Percentiles rank a stretch among this genome's conserved stretches.
Conservation (phyloP, 2,329 filamentous ascomycete species). For the Aspergillus brasiliensis region DNA sequence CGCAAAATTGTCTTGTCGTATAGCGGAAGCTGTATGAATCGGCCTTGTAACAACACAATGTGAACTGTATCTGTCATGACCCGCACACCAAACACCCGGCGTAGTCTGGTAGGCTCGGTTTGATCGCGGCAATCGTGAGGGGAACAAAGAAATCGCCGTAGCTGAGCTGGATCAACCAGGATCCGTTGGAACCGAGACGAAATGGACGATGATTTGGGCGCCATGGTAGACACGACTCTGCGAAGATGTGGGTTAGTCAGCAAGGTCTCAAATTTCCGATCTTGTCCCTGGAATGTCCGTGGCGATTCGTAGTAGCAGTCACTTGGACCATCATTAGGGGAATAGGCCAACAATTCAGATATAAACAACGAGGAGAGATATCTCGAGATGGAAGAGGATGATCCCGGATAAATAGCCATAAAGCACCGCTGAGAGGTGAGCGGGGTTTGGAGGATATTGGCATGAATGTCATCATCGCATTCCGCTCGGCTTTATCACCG, state of each 20-base stretch:
- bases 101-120: not conserved
- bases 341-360: not conserved
- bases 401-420: not conserved
- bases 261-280: not conserved
- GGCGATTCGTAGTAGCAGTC: not conserved
- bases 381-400: not conserved
- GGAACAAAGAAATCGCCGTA: not conserved
- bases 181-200: not conserved
- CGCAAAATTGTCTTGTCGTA: not conserved
- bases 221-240: not conserved
- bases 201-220: not conserved
- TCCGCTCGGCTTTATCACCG: not conserved
- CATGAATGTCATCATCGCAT: conserved; percentile 11
- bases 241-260: not conserved
- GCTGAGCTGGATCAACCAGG: not conserved
- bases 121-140: not conserved
- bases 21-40: not conserved
- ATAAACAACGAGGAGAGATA: not conserved
- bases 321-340: not conserved
- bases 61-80: not conserved
- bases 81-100: not conserved
- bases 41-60: not conserved
- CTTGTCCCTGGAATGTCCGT: not conserved
- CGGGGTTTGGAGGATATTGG: conserved; percentile 9
- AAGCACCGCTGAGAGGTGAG: conserved; percentile 10